Conservation (phyloP, 495 filamentous ascomycete species). For the Penicillium canescens region DNA sequence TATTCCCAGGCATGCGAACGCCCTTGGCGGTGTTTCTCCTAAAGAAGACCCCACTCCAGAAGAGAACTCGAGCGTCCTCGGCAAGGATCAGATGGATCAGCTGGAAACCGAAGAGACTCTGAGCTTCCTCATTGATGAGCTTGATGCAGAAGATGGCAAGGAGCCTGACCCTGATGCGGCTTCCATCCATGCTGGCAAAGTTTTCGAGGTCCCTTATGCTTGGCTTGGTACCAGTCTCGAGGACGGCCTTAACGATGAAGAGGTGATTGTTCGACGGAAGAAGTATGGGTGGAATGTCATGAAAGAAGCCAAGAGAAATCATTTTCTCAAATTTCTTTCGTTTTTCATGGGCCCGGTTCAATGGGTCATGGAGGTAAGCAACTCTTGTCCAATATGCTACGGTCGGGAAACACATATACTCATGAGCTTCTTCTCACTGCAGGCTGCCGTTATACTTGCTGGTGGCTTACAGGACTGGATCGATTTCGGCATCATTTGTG, state of each 20-base stretch:
- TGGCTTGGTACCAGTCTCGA: slow-evolving; percentile 70
- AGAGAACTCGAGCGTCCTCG: neutral
- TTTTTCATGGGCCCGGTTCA: slow-evolving; percentile 92
- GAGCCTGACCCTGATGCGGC: slow-evolving; percentile 58
- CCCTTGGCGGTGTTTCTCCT: no score
- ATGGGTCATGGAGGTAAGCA: slow-evolving; percentile 84
- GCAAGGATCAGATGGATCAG: neutral
- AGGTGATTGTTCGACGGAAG: slow-evolving; percentile 67
- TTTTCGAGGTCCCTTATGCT: slow-evolving; percentile 60
- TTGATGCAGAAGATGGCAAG: slow-evolving; percentile 74
- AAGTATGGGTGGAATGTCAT: slow-evolving; percentile 86
- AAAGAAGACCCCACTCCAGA: neutral
- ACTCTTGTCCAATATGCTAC: neutral
- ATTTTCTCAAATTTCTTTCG: slow-evolving; percentile 78
- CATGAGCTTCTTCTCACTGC: slow-evolving; percentile 2
- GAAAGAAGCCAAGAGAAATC: slow-evolving; percentile 84
- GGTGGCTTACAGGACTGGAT: slow-evolving; percentile 77
- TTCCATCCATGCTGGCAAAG: slow-evolving; percentile 26
- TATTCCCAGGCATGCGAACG: neutral
- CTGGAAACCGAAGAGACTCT: slow-evolving; percentile 61
- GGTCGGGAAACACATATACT: neutral
- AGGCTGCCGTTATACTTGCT: slow-evolving; percentile 74
- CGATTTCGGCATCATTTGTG: slow-evolving; percentile 77
- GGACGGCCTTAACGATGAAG: slow-evolving; percentile 67
- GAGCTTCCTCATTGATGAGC: slow-evolving; percentile 78